Conservation (phyloP, 192 early-diverging fungal species). For the Geranomyces michiganensis region DNA sequence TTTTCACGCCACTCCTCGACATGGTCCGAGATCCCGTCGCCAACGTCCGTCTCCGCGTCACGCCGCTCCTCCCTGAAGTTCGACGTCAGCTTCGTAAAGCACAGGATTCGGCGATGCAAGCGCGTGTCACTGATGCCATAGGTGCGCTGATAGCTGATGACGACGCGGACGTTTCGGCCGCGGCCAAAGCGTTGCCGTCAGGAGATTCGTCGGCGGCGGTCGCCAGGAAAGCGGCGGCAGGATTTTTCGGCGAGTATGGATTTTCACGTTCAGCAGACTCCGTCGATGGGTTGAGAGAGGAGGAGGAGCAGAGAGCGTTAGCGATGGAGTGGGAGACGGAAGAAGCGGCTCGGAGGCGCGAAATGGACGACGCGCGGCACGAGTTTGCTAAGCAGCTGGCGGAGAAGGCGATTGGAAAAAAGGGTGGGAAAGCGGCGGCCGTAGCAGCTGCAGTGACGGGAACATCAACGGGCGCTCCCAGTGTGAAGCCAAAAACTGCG, state of each 20-base stretch:
- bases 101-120: slow-evolving; percentile 28
- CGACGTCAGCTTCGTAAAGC: slow-evolving; percentile 36
- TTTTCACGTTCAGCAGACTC: slow-evolving; percentile 21
- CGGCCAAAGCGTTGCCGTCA: slow-evolving; percentile 18
- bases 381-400: slow-evolving; percentile 28
- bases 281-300: slow-evolving; percentile 22
- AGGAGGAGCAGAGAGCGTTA: slow-evolving; percentile 27
- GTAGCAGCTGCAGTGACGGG: neutral
- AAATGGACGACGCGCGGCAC: slow-evolving; percentile 30
- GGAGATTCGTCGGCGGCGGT: neutral
- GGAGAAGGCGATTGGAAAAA: slow-evolving; percentile 24
- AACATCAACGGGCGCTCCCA: too few species aligned
- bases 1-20: slow-evolving; percentile 37
- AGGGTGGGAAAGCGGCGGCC: slow-evolving; percentile 10
- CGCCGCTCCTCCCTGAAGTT: slow-evolving; percentile 34
- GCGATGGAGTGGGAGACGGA: slow-evolving; percentile 27
- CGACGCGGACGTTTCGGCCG: slow-evolving; percentile 25
- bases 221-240: slow-evolving; percentile 1
- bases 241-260: slow-evolving; percentile 7
- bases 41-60: slow-evolving; percentile 45
- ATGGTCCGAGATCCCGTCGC: slow-evolving; percentile 48
- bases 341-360: slow-evolving; percentile 19
- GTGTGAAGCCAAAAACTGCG: neutral
- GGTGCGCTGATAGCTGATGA: slow-evolving; percentile 31
- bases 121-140: slow-evolving; percentile 31